Evolutionary conservation across 139 green algal genomes (phyloP).

Genomic region (Micractinium conductrix): DNA sequence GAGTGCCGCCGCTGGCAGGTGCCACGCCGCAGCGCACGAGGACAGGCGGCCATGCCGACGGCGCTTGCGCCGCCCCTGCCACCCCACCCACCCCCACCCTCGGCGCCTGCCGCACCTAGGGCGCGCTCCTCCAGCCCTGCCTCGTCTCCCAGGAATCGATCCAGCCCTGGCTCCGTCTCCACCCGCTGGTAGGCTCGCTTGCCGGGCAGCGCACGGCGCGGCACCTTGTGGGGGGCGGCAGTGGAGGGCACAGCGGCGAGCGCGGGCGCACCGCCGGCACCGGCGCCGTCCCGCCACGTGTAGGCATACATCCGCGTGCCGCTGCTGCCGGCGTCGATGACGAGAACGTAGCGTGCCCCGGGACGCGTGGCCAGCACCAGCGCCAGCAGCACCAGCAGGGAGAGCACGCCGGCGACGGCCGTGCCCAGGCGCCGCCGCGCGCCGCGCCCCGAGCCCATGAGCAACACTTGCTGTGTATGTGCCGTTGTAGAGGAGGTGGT

Average conservation of each 20-base stretch:
- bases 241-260: constrained; percentile 26
- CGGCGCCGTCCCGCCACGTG: neutral
- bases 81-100: neutral
- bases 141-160: constrained; percentile 59
- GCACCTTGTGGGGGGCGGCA: constrained; percentile 30
- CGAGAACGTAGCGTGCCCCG: constrained; percentile 49
- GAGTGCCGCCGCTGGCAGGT: too few relatives aligned
- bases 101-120: neutral
- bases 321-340: constrained; percentile 76
- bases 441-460: neutral
- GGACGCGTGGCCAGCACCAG: neutral
- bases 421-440: neutral
- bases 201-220: constrained; percentile 29
- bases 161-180: constrained; percentile 88
- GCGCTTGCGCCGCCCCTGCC: neutral
- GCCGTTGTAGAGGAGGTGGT: too few relatives aligned
- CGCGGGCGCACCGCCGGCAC: neutral
- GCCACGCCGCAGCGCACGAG: neutral
- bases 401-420: neutral
- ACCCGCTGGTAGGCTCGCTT: constrained; percentile 81
- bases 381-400: neutral
- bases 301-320: constrained; percentile 71
- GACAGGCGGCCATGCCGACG: neutral
- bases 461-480: constrained; percentile 8
- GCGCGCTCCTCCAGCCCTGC: constrained; percentile 5